Evolutionary conservation across 2,329 filamentous ascomycete species (phyloP).

Genomic region (Dactylonectria macrodidyma): DNA sequence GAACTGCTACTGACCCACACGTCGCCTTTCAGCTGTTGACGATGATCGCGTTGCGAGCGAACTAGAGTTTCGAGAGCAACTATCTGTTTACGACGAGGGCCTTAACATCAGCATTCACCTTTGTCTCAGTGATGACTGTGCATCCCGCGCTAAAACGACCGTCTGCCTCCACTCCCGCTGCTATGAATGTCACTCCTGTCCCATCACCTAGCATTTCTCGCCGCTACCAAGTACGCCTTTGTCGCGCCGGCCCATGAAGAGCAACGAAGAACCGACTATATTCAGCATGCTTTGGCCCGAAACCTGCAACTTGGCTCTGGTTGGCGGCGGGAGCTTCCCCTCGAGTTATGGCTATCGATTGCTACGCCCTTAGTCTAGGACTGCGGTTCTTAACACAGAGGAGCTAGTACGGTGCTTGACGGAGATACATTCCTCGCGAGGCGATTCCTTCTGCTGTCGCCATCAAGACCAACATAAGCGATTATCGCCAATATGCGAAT

Average conservation of each 20-base stretch:
- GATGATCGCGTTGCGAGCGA: conserved; percentile 22
- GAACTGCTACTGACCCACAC: background rate
- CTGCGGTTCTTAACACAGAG: conserved; percentile 13
- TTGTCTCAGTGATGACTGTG: background rate
- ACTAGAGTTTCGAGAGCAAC: conserved; percentile 8
- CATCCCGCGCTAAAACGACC: conserved; percentile 14
- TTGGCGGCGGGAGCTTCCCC: conserved; percentile 27
- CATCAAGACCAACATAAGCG: background rate
- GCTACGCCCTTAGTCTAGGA: conserved; percentile 16
- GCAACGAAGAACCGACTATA: conserved; percentile 29
- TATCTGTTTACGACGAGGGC: conserved; percentile 16
- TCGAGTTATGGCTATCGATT: conserved; percentile 28
- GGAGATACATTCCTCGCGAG: conserved; percentile 20
- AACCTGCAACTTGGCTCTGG: conserved; percentile 10
- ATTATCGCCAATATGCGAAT: no score
- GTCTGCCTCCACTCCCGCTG: conserved; percentile 28
- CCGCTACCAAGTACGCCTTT: conserved; percentile 29
- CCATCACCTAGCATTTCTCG: conserved; percentile 29
- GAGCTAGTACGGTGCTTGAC: conserved; percentile 25
- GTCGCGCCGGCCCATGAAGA: conserved; percentile 14
- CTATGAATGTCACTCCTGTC: conserved; percentile 24
- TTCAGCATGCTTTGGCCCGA: conserved; percentile 18
- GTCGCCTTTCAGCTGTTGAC: conserved; percentile 6
- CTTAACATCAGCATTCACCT: conserved; percentile 17
- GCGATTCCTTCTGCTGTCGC: conserved; percentile 5